These are phyloP conservation scores for Annulohypoxylon truncatum DNA, from an alignment of 2,329 filamentous ascomycete species.

Conservation along the genomic window DNA sequence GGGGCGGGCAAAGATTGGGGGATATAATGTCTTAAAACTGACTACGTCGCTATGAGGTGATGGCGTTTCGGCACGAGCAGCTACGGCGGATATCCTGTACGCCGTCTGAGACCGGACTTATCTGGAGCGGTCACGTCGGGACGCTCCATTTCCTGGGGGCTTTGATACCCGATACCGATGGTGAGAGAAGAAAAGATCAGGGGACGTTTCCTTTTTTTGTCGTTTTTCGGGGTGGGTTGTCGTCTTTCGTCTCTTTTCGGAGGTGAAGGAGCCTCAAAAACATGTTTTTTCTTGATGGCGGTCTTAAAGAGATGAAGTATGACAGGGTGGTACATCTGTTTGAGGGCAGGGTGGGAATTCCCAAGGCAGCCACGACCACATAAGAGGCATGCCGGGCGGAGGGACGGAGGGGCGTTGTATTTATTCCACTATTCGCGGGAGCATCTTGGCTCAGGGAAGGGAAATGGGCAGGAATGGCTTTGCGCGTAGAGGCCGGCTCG, in stretches of 20 bases:
- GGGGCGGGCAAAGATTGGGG: slow-evolving; percentile 20
- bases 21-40: slow-evolving; percentile 39
- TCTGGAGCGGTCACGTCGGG: slow-evolving; percentile 1
- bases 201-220: slow-evolving; percentile 31
- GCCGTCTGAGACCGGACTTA: slow-evolving; percentile 1
- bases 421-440: slow-evolving; percentile 26
- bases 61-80: slow-evolving; percentile 8
- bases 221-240: slow-evolving; percentile 24
- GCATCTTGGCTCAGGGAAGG: neutral
- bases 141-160: slow-evolving; percentile 8
- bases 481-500: slow-evolving; percentile 8
- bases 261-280: slow-evolving; percentile 18
- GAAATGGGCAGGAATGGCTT: neutral
- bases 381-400: slow-evolving; percentile 39
- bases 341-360: neutral
- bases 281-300: slow-evolving; percentile 27
- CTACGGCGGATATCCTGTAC: slow-evolving; percentile 1
- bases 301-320: slow-evolving; percentile 19
- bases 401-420: slow-evolving; percentile 23
- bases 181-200: slow-evolving; percentile 21
- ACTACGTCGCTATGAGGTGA: slow-evolving; percentile 13
- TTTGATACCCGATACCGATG: slow-evolving; percentile 21
- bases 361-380: slow-evolving; percentile 9
- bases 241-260: slow-evolving; percentile 24
- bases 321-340: slow-evolving; percentile 27